These are phyloP conservation scores for Cryptosporidium bovis DNA, from an alignment of 169 alveolate genomes.

Conservation along the genomic window DNA sequence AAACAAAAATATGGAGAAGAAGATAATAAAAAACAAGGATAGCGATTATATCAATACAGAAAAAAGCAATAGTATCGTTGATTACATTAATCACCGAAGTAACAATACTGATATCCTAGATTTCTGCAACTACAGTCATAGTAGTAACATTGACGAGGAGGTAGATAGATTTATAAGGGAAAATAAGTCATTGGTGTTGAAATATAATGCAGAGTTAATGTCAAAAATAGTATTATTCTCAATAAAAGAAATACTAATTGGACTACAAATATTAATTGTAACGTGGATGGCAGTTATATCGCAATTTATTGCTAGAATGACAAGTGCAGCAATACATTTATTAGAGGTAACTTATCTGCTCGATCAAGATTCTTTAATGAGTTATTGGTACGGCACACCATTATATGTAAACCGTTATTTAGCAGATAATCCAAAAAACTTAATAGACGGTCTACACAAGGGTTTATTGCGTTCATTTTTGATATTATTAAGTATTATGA, in stretches of 20 bases:
- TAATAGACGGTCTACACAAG: conserved; percentile 30
- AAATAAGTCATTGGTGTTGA: conserved; percentile 32
- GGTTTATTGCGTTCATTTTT: conserved; percentile 41
- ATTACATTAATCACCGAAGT: not conserved
- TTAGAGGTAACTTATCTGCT: conserved; percentile 29
- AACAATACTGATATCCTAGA: not conserved
- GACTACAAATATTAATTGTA: conserved; percentile 28
- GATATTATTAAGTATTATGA: conserved; percentile 26
- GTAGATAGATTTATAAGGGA: conserved; percentile 16
- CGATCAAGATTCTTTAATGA: conserved; percentile 50
- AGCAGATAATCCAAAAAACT: conserved; percentile 58
- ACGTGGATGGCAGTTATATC: conserved; percentile 51
- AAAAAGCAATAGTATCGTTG: not conserved
- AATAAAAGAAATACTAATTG: conserved; percentile 40
- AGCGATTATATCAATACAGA: not conserved
- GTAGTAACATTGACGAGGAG: conserved; percentile 12
- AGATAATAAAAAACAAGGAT: not conserved
- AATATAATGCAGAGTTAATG: conserved; percentile 44
- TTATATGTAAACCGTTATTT: conserved; percentile 29
- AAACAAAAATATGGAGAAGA: conserved; percentile 10
- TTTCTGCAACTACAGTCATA: not conserved
- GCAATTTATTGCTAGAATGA: conserved; percentile 39
- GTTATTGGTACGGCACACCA: conserved; percentile 57
- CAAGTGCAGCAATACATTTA: conserved; percentile 31
- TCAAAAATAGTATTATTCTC: conserved; percentile 37